Evolutionary conservation across 2,329 filamentous ascomycete species (phyloP).

Genomic region (Zymoseptoria passerinii): DNA sequence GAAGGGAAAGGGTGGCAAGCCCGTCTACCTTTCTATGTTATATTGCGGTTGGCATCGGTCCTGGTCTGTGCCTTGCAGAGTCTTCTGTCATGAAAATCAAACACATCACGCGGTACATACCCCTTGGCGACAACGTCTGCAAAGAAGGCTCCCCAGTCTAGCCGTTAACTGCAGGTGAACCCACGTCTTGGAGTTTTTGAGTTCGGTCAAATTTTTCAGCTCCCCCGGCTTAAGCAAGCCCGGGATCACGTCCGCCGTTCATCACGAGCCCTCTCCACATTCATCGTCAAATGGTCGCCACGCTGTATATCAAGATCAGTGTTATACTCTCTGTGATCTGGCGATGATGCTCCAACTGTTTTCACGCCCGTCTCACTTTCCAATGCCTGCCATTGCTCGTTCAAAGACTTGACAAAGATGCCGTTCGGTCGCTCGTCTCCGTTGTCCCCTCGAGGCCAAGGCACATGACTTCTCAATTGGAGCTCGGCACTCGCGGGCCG

Average conservation of each 20-base stretch:
- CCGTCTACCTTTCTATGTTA: neutral
- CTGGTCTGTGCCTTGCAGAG: neutral
- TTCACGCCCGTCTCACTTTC: conserved; percentile 9
- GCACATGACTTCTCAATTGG: neutral
- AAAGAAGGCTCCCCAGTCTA: neutral
- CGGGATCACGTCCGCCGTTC: neutral
- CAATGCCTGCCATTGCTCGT: conserved; percentile 9
- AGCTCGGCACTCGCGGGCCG: neutral
- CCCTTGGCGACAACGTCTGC: neutral
- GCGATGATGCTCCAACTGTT: conserved; percentile 9
- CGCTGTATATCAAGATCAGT: neutral
- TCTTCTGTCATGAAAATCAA: neutral
- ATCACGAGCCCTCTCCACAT: neutral
- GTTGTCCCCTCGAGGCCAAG: neutral
- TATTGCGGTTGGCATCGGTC: neutral
- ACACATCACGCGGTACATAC: neutral
- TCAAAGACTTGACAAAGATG: neutral
- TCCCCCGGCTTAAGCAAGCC: neutral
- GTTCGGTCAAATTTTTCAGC: neutral
- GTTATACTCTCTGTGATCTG: neutral
- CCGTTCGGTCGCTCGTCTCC: neutral
- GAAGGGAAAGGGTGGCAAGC: neutral
- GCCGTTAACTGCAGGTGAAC: neutral
- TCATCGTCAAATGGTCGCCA: neutral
- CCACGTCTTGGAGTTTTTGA: neutral